Base-by-base conservation (phyloP, 257 asterid species). In the Capsicum chinense region DNA sequence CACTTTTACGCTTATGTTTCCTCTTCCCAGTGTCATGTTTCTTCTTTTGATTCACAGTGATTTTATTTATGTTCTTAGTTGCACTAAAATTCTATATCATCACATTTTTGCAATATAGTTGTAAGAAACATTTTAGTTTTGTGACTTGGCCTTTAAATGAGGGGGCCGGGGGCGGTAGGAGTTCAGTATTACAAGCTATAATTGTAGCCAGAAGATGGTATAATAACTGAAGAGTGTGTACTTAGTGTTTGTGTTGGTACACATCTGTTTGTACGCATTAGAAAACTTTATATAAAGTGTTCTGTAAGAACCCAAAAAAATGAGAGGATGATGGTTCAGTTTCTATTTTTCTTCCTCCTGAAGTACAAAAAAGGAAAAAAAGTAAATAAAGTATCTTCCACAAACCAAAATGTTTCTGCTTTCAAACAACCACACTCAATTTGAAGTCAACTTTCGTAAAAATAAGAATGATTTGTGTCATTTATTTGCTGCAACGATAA, bases 151-250 rank as follows among this genome's bases (percentile, higher is more conserved):
- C 16, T 44, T 57, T 44, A n/a, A 71, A n/a, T 15, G 35, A 70
- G 79, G 14, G 9, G 17, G 56, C 0, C 17, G n/a, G 56, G 13
- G 16, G 58, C 16, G 3, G 21, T 50, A 70, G 79, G 56, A 70
- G 17, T 33, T 70, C 16, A 9, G 35, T 44, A 5, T 39, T 42
- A 42, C 35, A 17, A 70, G 26, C 9, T 44, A 44, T 70, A 42
- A 17, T n/a, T 71, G 37, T 71, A 70, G 26, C 56, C 56, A 70
- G 79, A 70, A 70, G 35, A 70, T 16, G 79, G 79, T 70, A 42
- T 17, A 70, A 70, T 70, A 70, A 6, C 79, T 16, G 56, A 70
- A 42, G 56, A 7, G 35, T 69, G 56, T 39, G 35, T 42, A 69
- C 33, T 17, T 39, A 69, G 35, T 69, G 56, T 9, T 69, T 69